phyloP scores from a whole-genome alignment of 495 filamentous ascomycete species.

The Paragyromitra xinjiangensis region DNA sequence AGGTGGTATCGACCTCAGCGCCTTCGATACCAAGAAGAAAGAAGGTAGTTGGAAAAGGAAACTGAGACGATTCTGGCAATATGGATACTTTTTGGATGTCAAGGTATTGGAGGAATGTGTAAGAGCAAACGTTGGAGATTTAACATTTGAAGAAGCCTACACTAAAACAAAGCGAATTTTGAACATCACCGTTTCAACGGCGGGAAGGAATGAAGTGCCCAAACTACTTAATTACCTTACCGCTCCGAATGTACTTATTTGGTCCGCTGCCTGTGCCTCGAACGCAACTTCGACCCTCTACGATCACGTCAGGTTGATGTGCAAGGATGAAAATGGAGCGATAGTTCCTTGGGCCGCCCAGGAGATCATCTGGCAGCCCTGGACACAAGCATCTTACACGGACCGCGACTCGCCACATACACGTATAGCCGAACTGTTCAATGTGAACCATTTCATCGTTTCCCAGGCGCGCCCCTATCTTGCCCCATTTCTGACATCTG shows the following conservation, averaged over 20 bases:
- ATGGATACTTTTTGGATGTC: slow-evolving; percentile 86
- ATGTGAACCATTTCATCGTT: slow-evolving; percentile 88
- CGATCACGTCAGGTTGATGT: slow-evolving; percentile 62
- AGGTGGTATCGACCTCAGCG: slow-evolving; percentile 81
- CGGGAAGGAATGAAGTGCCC: slow-evolving; percentile 76
- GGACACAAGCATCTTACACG: slow-evolving; percentile 72
- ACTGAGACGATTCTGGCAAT: slow-evolving; percentile 70
- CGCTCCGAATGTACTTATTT: slow-evolving; percentile 92
- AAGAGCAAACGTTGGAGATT: slow-evolving; percentile 81
- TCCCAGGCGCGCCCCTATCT: slow-evolving; percentile 81
- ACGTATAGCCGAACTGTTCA: slow-evolving; percentile 90
- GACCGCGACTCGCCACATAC: slow-evolving; percentile 82
- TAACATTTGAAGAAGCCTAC: slow-evolving; percentile 96
- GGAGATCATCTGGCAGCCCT: slow-evolving; percentile 73
- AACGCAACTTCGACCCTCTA: slow-evolving; percentile 79
- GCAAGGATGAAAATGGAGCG: slow-evolving; percentile 80
- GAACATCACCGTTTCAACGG: slow-evolving; percentile 88
- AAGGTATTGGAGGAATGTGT: slow-evolving; percentile 86
- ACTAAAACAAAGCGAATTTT: slow-evolving; percentile 83
- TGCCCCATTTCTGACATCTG: slow-evolving; percentile 83
- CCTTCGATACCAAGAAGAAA: slow-evolving; percentile 67
- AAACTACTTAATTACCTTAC: slow-evolving; percentile 92
- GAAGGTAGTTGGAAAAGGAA: slow-evolving; percentile 48
- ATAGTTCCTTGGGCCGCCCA: slow-evolving; percentile 82
- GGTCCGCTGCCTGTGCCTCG: slow-evolving; percentile 92